phyloP scores from a whole-genome alignment of 1,284 basidiomycete species.

The Peniophora sp. region DNA sequence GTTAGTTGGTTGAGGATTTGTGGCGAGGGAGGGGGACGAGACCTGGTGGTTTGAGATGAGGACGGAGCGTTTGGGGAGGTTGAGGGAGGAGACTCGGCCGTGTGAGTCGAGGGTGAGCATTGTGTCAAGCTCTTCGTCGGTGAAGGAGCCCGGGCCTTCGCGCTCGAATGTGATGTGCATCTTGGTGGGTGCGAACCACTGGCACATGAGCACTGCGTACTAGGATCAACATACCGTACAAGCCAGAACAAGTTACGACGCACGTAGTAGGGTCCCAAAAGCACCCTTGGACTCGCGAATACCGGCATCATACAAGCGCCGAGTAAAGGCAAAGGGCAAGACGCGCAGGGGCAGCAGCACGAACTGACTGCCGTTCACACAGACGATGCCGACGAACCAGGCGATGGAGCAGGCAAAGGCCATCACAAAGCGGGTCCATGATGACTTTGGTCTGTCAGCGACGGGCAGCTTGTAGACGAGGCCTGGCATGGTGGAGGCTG shows the following conservation, averaged over 20 bases:
- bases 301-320: conserved; percentile 52
- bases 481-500: no score
- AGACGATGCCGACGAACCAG: conserved; percentile 63
- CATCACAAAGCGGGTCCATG: conserved; percentile 46
- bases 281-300: conserved; percentile 78
- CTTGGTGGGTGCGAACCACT: conserved; percentile 77
- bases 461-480: neutral
- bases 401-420: conserved; percentile 49
- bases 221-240: neutral
- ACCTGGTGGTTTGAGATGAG: conserved; percentile 82
- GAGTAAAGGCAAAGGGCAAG: conserved; percentile 42
- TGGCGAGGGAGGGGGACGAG: conserved; percentile 11
- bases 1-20: no score
- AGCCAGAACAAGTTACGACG: conserved; percentile 3
- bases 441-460: conserved; percentile 40
- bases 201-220: conserved; percentile 67
- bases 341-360: conserved; percentile 55
- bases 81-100: conserved; percentile 54
- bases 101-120: conserved; percentile 48
- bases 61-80: conserved; percentile 71
- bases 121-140: conserved; percentile 44
- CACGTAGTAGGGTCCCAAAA: conserved; percentile 70
- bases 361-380: conserved; percentile 67
- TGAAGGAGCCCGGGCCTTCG: conserved; percentile 54
- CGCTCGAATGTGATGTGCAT: conserved; percentile 72